Evolutionary conservation across 169 alveolate species (phyloP), one percentile per base, ranked within the genome.

Genomic region (Plasmodium coatneyi): DNA sequence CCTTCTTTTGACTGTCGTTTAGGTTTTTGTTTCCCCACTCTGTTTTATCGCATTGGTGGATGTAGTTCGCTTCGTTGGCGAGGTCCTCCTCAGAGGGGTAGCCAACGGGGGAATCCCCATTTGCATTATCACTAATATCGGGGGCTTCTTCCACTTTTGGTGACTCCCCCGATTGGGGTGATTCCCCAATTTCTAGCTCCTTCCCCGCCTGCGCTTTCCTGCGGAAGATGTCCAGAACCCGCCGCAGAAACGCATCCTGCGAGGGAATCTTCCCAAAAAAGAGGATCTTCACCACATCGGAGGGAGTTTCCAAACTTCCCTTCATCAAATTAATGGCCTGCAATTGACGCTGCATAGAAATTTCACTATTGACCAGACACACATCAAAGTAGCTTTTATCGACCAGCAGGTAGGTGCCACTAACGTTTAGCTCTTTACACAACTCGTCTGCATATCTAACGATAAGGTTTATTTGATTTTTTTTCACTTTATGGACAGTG

Each of bases 401-500:
- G 5, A 46, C 39, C 46, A 87, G 9, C 71, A 87, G 9, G 71
- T 39, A 76, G 0, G 87, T 30, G 72, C 71, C 41, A 25, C 76
- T 78, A 3, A 87, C 19, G 49, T 78, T 87, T 60, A 87, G 52
- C 74, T 87, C 93, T 71, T 87, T 79, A 28, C 93, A 87, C 16
- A 87, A 79, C 36, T 79, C 82, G 10, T 36, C 52, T 4, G 30
- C 60, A 87, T 72, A 34, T 5, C 74, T 78, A 14, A 87, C 19
- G 16, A 87, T 16, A n/a, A 87, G 4, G 19, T 28, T 87, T 5
- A 87, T 79, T 34, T 87, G 87, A 76, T 87, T 87, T 28, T 87
- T 87, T 30, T 87, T 87, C n/a, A 87, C 81, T 79, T 87, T 87
- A 87, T 87, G 71, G 25, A 87, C 93, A 34, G 90, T 79, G 19